Base-by-base conservation (phyloP, 148 eudicot species). In the Rhododendron griersonianum region DNA sequence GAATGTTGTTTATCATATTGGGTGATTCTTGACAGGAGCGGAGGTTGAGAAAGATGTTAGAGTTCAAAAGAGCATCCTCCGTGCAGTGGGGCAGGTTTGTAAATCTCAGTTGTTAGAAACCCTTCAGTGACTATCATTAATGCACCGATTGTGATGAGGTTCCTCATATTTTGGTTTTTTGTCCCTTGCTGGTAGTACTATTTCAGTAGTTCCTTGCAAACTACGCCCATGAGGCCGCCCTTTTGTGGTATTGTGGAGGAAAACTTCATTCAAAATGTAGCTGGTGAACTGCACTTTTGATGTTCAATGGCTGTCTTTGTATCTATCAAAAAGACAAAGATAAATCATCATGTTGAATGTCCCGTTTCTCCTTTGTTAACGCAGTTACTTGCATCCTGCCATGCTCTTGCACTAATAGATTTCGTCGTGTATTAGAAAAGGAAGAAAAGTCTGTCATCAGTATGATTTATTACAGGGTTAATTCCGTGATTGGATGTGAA, bases 11-110 rank as follows among this genome's bases (percentile, higher is more conserved):
- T 19, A 61, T 61, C 41, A 18, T 84, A 3, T 41, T 88, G 80
- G 51, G 57, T 87, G 71, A 87, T 84, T 85, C 61, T 74, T 88
- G 45, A 83, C 86, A 97, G 99, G 98, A 51, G 89, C 91, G 61
- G 98, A 95, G 76, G 93, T 95, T 81, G 90, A 93, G 67, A 97
- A 95, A 90, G 98, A 95, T 91, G 87, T 94, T 86, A 91, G 90
- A 88, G 95, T 95, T 85, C 95, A 92, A 85, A 95, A 94, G 90
- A 95, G 95, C 91, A 95, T 97, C 81, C 94, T 97, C 83, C 94
- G 96, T 83, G 98, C 98, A 33, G 99, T 90, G 11, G 98, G 99
- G 69, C 96, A 94, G 99, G 99, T 95, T 85, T 28, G 37, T 57
- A 8, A 53, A 50, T 83, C 69, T 44, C n/a, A 5, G 7, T 47